Evolutionary conservation across 768 basidiomycete species (phyloP).

Genomic region (Rhodotorula graminis): DNA sequence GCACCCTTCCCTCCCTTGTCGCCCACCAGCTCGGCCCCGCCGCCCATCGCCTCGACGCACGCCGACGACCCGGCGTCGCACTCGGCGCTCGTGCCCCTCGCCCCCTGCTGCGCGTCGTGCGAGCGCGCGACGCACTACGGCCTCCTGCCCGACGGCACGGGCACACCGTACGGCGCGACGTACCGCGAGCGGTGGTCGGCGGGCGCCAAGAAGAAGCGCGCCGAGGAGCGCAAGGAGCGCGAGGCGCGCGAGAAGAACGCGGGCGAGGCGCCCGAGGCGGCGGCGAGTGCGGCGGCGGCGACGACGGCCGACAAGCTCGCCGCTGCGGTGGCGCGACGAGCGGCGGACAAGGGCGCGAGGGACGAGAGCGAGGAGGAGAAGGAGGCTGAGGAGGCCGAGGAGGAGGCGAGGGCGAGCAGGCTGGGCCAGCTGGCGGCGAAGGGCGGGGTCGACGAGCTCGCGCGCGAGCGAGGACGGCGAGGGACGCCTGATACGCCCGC

Average conservation of each 20-base stretch:
- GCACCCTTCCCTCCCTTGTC: not conserved
- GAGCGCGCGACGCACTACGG: not conserved
- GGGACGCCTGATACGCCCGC: not conserved
- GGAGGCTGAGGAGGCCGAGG: conserved; percentile 4
- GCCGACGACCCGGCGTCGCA: not conserved
- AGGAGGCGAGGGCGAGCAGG: not conserved
- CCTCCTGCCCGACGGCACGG: not conserved
- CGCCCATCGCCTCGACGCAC: not conserved
- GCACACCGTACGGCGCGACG: no score
- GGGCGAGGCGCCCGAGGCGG: not conserved
- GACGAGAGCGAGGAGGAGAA: not conserved
- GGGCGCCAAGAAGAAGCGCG: conserved; percentile 12
- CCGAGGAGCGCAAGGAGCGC: not conserved
- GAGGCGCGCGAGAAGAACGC: not conserved
- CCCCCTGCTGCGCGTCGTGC: not conserved
- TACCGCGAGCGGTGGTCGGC: conserved; percentile 12
- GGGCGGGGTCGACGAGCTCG: conserved; percentile 19
- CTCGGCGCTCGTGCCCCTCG: not conserved
- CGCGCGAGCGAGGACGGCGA: not conserved
- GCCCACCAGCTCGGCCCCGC: not conserved
- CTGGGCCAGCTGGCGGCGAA: not conserved
- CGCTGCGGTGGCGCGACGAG: no score
- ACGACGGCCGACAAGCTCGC: no score
- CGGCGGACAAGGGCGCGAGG: not conserved
- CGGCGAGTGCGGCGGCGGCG: not conserved